Evolutionary conservation across 2,329 filamentous ascomycete genomes (phyloP).

Genomic region (Fusarium praegraminearum): DNA sequence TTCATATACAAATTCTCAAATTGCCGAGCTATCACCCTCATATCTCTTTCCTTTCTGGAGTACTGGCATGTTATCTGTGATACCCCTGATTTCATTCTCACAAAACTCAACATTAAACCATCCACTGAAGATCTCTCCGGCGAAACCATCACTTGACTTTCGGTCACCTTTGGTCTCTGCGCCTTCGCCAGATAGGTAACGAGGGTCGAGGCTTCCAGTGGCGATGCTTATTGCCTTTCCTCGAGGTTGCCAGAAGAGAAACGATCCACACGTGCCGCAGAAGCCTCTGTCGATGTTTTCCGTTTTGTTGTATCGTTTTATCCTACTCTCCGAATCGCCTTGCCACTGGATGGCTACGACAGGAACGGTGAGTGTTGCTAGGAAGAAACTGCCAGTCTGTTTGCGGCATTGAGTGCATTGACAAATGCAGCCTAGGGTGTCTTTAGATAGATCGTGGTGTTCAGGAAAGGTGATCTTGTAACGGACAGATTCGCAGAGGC

Average conservation of each 20-base stretch:
- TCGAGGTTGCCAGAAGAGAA: slow-evolving; percentile 17
- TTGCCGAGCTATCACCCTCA: slow-evolving; percentile 3
- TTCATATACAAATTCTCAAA: neutral
- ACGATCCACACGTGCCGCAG: slow-evolving; percentile 10
- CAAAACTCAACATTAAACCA: slow-evolving; percentile 8
- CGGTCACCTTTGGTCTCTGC: neutral
- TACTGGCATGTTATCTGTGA: slow-evolving; percentile 19
- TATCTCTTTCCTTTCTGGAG: slow-evolving; percentile 8
- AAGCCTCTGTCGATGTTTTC: slow-evolving; percentile 5
- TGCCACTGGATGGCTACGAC: neutral
- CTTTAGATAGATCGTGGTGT: neutral
- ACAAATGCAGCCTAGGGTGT: slow-evolving; percentile 9
- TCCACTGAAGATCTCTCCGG: neutral
- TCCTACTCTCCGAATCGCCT: neutral
- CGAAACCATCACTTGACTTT: neutral
- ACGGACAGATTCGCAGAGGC: slow-evolving; percentile 8
- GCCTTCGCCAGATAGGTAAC: neutral
- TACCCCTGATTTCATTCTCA: slow-evolving; percentile 17
- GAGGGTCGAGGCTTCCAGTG: slow-evolving; percentile 14
- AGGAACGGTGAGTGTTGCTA: neutral
- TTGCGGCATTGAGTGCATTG: slow-evolving; percentile 27
- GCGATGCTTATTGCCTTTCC: slow-evolving; percentile 7
- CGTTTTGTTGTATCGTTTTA: slow-evolving; percentile 9
- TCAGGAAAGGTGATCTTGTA: slow-evolving; percentile 6
- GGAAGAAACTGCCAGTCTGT: slow-evolving; percentile 20